Evolutionary conservation across 306 rosid genomes (phyloP).

Genomic region (Betula pendula): DNA sequence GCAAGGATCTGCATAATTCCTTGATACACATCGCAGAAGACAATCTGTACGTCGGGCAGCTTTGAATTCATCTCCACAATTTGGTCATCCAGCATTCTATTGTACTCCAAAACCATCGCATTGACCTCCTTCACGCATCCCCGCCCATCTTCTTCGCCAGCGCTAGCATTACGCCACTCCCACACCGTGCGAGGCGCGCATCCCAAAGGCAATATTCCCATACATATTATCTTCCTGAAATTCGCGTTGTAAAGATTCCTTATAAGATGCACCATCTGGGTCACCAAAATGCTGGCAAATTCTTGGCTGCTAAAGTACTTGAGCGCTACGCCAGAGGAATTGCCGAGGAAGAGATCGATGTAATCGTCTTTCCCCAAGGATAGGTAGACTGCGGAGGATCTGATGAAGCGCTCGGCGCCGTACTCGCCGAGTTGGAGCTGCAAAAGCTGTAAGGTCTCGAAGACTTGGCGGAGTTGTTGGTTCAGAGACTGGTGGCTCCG

Average conservation of each 20-base stretch:
- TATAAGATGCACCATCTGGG: slow-evolving; percentile 61
- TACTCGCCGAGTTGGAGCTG: slow-evolving; percentile 52
- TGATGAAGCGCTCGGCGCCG: slow-evolving; percentile 45
- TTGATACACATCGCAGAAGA: slow-evolving; percentile 72
- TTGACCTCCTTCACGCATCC: slow-evolving; percentile 61
- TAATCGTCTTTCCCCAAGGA: slow-evolving; percentile 85
- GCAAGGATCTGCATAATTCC: slow-evolving; percentile 65
- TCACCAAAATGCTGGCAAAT: slow-evolving; percentile 56
- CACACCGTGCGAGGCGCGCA: slow-evolving; percentile 59
- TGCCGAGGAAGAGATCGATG: slow-evolving; percentile 48
- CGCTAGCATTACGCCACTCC: slow-evolving; percentile 20
- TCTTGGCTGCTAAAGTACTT: slow-evolving; percentile 21
- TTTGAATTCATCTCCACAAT: slow-evolving; percentile 46
- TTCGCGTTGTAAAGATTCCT: slow-evolving; percentile 62
- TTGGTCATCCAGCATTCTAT: slow-evolving; percentile 43
- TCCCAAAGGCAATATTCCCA: slow-evolving; percentile 76
- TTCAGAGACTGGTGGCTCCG: slow-evolving; percentile 74
- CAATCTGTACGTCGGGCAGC: slow-evolving; percentile 49
- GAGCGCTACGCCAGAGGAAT: slow-evolving; percentile 34
- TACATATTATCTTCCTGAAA: slow-evolving; percentile 69
- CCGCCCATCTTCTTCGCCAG: slow-evolving; percentile 17
- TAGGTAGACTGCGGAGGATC: slow-evolving; percentile 66
- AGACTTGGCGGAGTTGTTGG: slow-evolving; percentile 81
- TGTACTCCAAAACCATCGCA: slow-evolving; percentile 57
- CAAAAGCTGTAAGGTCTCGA: slow-evolving; percentile 65